Evolutionary conservation across 2,329 filamentous ascomycete genomes (phyloP).

Genomic region (Botryotinia calthae): DNA sequence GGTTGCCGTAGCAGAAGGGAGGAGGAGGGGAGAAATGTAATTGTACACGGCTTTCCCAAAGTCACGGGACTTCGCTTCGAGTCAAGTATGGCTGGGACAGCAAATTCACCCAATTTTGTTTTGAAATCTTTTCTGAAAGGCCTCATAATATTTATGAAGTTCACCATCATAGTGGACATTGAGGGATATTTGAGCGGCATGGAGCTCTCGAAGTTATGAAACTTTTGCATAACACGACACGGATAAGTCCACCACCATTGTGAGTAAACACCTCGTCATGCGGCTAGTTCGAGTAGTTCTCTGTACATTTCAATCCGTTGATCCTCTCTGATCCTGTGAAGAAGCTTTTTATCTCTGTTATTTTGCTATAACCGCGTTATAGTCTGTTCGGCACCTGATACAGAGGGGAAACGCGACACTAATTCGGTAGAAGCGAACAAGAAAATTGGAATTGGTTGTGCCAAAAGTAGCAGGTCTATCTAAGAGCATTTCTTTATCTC

Average conservation of each 20-base stretch:
- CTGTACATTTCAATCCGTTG: neutral
- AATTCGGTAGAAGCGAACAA: neutral
- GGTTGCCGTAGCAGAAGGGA: neutral
- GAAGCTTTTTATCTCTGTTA: neutral
- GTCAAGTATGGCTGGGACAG: neutral
- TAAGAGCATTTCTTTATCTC: neutral
- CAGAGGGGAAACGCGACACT: neutral
- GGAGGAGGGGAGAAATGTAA: neutral
- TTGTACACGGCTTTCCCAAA: neutral
- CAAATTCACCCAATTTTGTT: neutral
- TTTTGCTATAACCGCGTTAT: neutral
- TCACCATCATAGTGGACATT: neutral
- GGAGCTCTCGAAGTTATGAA: neutral
- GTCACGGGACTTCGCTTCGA: constrained; percentile 7
- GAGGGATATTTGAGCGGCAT: no score
- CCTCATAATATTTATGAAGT: neutral
- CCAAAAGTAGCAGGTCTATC: neutral
- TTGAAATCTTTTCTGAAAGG: neutral
- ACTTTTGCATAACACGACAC: constrained; percentile 1
- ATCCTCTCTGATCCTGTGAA: neutral
- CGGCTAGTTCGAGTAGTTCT: neutral
- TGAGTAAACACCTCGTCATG: neutral
- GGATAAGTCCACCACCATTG: neutral
- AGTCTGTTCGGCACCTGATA: no score
- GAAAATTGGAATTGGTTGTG: neutral